Base-by-base conservation (phyloP, 2,329 filamentous ascomycete genomes). In the Talaromyces sp. region DNA sequence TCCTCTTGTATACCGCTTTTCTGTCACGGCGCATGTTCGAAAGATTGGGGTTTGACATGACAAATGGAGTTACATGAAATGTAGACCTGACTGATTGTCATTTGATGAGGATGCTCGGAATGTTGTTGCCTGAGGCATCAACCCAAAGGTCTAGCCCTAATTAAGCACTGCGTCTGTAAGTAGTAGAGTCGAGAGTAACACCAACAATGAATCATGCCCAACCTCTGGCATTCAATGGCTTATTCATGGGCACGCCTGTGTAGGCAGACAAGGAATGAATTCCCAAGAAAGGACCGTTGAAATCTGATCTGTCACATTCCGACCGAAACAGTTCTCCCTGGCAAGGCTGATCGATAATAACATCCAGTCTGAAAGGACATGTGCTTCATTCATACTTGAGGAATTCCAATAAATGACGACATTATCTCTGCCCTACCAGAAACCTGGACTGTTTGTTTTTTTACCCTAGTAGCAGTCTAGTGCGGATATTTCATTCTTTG, bases 51-150 rank as follows among this genome's bases (percentile, higher is more conserved):
- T 22, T 35, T 37, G 31, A 6, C 33, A 24, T 56, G n/a, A 39
- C 33, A 22, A 56, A 39, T 24, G 31, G n/a, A 56, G n/a, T 56
- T 56, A 56, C 52, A 31, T 31, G 27, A 31, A 43, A 47, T n/a
- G 19, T 24, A 11, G 4, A 52, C 33, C 19, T 14, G 37, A 1
- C 24, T n/a, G 47, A n/a, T 13, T 49, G 45, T 50, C 47, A 50
- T 13, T 50, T 27, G 47, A 31, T 16, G 22, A 49, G 45, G 1
- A 24, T 19, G 27, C 5, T 3, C 35, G 56, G 56, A 59, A 59
- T 59, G 56, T 39, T 59, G 56, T 39, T 59, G 56, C 56, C 56
- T 59, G 37, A 59, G 56, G 56, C 56, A 57, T 16, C 11, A 0
- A 57, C 6, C 7, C 14, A 41, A 16, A 43, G 13, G 7, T 8